These are phyloP conservation scores for Phoma sp. DNA, from an alignment of 2,329 filamentous ascomycete species.

Conservation along the genomic window DNA sequence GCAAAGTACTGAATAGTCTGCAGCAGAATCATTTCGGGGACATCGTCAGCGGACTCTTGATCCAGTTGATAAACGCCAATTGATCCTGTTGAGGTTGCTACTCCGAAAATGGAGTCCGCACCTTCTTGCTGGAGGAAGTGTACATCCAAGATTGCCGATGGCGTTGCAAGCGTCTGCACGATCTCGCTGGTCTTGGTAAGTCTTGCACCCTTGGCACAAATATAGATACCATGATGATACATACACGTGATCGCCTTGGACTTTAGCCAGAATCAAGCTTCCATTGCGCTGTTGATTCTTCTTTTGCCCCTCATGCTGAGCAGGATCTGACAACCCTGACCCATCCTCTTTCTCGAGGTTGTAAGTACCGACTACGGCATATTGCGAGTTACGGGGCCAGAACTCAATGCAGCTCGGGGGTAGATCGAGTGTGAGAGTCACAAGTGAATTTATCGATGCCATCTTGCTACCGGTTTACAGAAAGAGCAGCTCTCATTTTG, in stretches of 20 bases:
- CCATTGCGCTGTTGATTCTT: constrained; percentile 71
- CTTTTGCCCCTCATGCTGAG: constrained; percentile 24
- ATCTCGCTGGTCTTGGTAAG: constrained; percentile 31
- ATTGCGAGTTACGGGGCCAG: constrained; percentile 64
- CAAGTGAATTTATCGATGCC: constrained; percentile 51
- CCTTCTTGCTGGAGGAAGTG: constrained; percentile 67
- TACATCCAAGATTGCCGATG: constrained; percentile 81
- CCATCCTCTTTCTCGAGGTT: constrained; percentile 64
- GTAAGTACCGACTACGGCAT: constrained; percentile 86
- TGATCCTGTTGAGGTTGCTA: constrained; percentile 77
- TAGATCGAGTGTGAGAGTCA: constrained; percentile 64
- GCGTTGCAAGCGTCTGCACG: constrained; percentile 65
- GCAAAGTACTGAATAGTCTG: constrained; percentile 58
- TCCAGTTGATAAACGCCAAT: constrained; percentile 68
- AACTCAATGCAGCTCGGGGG: constrained; percentile 83
- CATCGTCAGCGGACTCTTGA: constrained; percentile 13
- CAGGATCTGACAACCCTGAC: constrained; percentile 25
- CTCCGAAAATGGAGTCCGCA: constrained; percentile 64
- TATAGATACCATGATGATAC: constrained; percentile 32
- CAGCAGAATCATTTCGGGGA: constrained; percentile 33
- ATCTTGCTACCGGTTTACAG: constrained; percentile 27
- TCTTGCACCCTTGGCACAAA: not conserved
- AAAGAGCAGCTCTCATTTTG: constrained; percentile 9
- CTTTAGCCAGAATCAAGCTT: constrained; percentile 70
- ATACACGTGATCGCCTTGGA: constrained; percentile 64